Base-by-base conservation (phyloP, 495 filamentous ascomycete genomes). In the Usnea hakonensis region DNA sequence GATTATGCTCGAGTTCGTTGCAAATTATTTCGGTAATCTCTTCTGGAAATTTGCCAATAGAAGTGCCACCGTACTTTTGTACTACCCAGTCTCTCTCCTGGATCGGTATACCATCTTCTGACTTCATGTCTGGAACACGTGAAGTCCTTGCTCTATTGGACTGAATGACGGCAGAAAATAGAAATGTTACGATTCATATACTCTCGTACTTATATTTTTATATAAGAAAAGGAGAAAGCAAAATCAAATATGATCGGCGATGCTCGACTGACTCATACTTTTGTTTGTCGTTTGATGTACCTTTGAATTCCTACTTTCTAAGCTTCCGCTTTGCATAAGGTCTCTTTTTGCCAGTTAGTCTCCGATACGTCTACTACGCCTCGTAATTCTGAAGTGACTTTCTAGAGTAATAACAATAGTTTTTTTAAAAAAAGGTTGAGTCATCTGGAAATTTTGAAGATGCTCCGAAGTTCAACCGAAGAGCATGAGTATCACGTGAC, bases 31-130 rank as follows among this genome's bases (percentile, higher is more conserved):
- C 81, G 37, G 85, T 86, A 68, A 92, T 90, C 72, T 88, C 83
- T 21, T 78, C 65, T 37, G 85, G 77, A 66, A 86, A 87, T 73
- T 90, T 90, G 59, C 83, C 82, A 28, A 85, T 77, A 65, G 87
- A 90, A 28, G 87, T 93, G 55, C 89, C 89, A 53, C 89, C 88
- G 69, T 90, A 92, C 70, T 92, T 94, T 67, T 93, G 89, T 28
- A 94, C 87, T n/a, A 91, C 74, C 88, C 90, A 91, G 61, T 55
- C 58, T 28, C 40, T 57, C 19, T 26, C 78, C 76, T 16, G 21
- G 5, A 17, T 52, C 28, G 6, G 19, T 26, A 28, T 28, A 16
- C 26, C 16, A 8, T 4, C 19, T 1, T 52, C 48, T 19, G 16
- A 8, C 1, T 52, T 28, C 48, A 52, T 52, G 16, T 32, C 26